Base-by-base conservation (phyloP, 2,329 filamentous ascomycete genomes). In the Talaromyces sp. region DNA sequence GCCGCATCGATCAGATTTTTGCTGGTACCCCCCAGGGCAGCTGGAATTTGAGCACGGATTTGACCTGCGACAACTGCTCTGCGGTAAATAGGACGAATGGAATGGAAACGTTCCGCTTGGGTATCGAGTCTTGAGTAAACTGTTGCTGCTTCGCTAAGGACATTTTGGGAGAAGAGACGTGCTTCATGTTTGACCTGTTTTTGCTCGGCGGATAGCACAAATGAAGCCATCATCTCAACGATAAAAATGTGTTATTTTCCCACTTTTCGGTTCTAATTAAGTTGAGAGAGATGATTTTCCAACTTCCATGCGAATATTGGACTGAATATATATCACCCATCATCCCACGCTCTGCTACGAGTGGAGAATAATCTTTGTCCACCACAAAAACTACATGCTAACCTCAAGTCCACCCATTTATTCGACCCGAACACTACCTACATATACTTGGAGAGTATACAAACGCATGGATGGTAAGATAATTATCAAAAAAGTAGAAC, bases 41-140 rank as follows among this genome's bases (percentile, higher is more conserved):
- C 65, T 1, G 80, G 72, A 7, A 84, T 68, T 56, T 81, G 76
- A 9, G 73, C 76, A 62, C 77, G 78, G 64, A 84, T 69, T 2
- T 81, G 62, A 0, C 80, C 80, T 1, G 70, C 73, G 5, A 67
- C 60, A 4, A 77, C 74, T 5, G 77, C 79, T 28, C 70, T 67
- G 2, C 67, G 69, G 58, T 82, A 83, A 51, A 80, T 72, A 0
- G 78, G 75, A 13, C 70, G 67, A 0, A 77, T 78, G 4, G 80
- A 72, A 53, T 75, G 73, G 64, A 83, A 83, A 15, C 79, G 75
- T 36, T 74, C 63, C 25, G 64, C 62, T 50, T 72, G 69, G 4
- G 63, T 63, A 1, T 62, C 33, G 25, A 75, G 54, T 58, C 67
- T 6, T 41, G 56, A 53, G 62, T 61, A 59, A 15, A 52, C 17